A percentile compares a stretch with the other conserved stretches of the same genome.
Conservation (phyloP, 208 protist species). For the Leishmania tropica region DNA sequence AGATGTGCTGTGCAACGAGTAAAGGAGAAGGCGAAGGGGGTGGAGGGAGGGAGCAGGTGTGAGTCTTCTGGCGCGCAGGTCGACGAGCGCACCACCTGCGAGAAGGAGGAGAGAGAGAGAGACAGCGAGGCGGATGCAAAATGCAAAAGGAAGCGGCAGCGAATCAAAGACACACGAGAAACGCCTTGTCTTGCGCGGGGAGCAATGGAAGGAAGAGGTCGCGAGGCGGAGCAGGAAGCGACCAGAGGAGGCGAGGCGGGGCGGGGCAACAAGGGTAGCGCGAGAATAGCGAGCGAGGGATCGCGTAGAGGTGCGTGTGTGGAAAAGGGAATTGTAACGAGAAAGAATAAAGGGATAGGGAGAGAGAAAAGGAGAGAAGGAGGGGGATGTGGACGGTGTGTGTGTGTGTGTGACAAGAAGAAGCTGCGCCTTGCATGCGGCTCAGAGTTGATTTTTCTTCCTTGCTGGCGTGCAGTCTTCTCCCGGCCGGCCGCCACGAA, state of each 20-base stretch:
- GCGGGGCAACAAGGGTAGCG: not conserved
- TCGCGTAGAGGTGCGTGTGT: too few relatives aligned
- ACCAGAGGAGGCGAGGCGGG: too few relatives aligned
- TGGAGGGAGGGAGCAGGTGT: not conserved
- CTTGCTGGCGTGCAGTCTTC: not conserved
- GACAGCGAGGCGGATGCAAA: not conserved
- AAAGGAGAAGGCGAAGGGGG: not conserved
- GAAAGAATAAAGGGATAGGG: too few relatives aligned
- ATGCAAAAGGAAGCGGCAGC: not conserved
- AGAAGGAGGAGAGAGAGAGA: not conserved
- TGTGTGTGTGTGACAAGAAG: not conserved
- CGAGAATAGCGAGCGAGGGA: not conserved
- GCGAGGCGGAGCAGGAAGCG: not conserved
- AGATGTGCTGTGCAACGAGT: not conserved
- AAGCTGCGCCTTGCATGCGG: not conserved
- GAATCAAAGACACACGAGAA: not conserved
- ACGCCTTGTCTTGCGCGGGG: not conserved
- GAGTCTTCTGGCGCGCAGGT: not conserved
- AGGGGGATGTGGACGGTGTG: not conserved
- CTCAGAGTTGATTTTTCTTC: not conserved
- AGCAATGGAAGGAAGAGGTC: not conserved
- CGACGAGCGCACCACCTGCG: not conserved
- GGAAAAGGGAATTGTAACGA: too few relatives aligned
- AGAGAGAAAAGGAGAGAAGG: not conserved
- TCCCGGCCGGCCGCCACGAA: not conserved